Evolutionary conservation across 2,329 filamentous ascomycete species (phyloP), one percentile per base, ranked within the genome.

Genomic region (Massarina eburnea): DNA sequence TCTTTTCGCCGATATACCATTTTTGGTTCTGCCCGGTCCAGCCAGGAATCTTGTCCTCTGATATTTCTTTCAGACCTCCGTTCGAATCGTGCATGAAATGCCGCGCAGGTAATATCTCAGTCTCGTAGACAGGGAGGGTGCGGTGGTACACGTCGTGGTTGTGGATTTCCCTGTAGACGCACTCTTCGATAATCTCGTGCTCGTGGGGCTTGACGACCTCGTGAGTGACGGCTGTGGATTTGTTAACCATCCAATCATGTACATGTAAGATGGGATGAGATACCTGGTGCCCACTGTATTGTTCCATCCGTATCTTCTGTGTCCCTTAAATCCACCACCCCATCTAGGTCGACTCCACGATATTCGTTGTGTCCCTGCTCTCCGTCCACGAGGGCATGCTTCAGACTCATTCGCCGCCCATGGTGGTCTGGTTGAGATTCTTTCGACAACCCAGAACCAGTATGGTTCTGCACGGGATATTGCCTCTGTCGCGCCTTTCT

Each of bases 131-230:
- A 3, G 79, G 79, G n/a, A 78, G 73, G 20, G 79, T 68, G 20
- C 75, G 74, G 48, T 81, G 77, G 52, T 74, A 76, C 27, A 78
- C 61, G 49, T 80, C 73, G 57, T 81, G 72, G 26, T 74, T 75
- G 62, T 82, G 79, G 26, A 80, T 78, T 48, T 81, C 79, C 29
- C 77, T 75, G 6, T 73, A 75, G 40, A 80, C 75, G 18, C 58
- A 54, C 53, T 80, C 72, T 51, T 79, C 67, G 14, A 71, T 57
- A 35, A 80, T 68, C 39, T 80, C 68, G 47, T 77, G 76, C 9
- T 70, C 57, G 12, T 71, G 58, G 3, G 72, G 69, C 14, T 68
- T 67, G 30, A 80, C 62, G 0, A 71, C 67, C 52, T 82, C 76
- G 47, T 81, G 77, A 1, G 70, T 73, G 15, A 80, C 77, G 48